Evolutionary conservation across 73 alveolate species (phyloP).

Genomic region (Symbiodinium natans): DNA sequence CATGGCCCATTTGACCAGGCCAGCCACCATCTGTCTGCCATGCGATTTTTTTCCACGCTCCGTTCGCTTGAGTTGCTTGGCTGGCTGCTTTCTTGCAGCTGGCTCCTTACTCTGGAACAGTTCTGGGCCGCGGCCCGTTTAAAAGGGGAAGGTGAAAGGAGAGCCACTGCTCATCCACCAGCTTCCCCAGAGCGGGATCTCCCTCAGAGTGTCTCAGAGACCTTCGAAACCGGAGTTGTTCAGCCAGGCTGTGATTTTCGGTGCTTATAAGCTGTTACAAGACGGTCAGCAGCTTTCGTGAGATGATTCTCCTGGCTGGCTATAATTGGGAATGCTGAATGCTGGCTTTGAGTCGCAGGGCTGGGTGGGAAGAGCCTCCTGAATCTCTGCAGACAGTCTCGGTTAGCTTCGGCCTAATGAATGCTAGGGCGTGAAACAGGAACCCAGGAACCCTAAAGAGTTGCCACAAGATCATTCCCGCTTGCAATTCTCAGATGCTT

Average conservation of each 20-base stretch:
- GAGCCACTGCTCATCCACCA: background rate
- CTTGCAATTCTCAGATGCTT: no score
- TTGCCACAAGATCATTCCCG: no score
- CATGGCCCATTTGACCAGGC: constrained; percentile 23
- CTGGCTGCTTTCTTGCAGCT: constrained; percentile 3
- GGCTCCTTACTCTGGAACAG: background rate
- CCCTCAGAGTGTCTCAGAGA: background rate
- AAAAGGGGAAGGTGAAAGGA: background rate
- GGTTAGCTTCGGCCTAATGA: no score
- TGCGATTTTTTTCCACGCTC: background rate
- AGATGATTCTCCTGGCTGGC: background rate
- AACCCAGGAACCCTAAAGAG: no score
- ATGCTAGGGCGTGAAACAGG: no score
- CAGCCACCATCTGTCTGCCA: background rate
- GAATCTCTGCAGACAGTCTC: no score
- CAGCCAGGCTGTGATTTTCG: background rate
- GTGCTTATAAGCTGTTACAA: no score
- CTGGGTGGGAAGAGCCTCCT: background rate
- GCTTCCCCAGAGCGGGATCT: background rate
- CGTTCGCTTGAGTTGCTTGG: constrained; percentile 12
- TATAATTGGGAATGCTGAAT: constrained; percentile 18
- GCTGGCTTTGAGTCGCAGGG: background rate
- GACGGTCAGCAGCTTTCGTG: no score
- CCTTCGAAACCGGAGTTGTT: constrained; percentile 5
- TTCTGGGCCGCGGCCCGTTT: background rate